These are phyloP conservation scores for Phytophthora tubulina DNA, from an alignment of 352 stramenopile species.

Conservation along the genomic window DNA sequence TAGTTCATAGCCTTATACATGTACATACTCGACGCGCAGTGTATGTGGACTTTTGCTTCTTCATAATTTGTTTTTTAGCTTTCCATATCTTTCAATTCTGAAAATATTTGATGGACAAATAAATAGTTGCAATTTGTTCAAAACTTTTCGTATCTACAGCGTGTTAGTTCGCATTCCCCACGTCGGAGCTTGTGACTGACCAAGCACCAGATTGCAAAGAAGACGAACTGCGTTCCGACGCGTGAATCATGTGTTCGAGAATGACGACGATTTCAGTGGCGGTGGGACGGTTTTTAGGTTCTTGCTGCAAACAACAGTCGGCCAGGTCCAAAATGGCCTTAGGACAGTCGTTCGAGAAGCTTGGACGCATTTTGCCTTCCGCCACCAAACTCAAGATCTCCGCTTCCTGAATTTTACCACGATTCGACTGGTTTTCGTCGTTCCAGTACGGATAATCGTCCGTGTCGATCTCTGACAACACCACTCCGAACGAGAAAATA, in stretches of 20 bases:
- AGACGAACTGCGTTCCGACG: slow-evolving; percentile 41
- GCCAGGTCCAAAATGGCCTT: slow-evolving; percentile 52
- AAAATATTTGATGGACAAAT: slow-evolving; percentile 14
- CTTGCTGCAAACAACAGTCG: slow-evolving; percentile 46
- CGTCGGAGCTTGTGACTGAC: slow-evolving; percentile 38
- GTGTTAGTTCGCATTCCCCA: slow-evolving; percentile 6
- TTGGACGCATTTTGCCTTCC: slow-evolving; percentile 40
- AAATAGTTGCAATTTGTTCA: slow-evolving; percentile 33
- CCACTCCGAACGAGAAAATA: slow-evolving; percentile 67
- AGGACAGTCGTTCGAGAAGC: slow-evolving; percentile 50
- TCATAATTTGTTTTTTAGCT: slow-evolving; percentile 19
- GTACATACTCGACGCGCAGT: slow-evolving; percentile 21
- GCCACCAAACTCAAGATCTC: slow-evolving; percentile 50
- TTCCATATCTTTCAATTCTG: neutral
- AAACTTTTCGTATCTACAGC: slow-evolving; percentile 16
- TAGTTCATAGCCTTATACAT: neutral
- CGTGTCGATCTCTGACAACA: slow-evolving; percentile 67
- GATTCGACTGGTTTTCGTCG: slow-evolving; percentile 39
- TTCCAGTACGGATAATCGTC: slow-evolving; percentile 57
- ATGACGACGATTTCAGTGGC: slow-evolving; percentile 50
- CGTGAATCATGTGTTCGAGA: slow-evolving; percentile 45
- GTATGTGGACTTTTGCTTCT: slow-evolving; percentile 40
- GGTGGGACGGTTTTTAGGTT: slow-evolving; percentile 44
- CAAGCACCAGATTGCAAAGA: slow-evolving; percentile 35
- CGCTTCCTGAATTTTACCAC: slow-evolving; percentile 43